These are phyloP conservation scores for Clarireedia sp. DNA, from an alignment of 2,329 filamentous ascomycete species.

Conservation along the genomic window DNA sequence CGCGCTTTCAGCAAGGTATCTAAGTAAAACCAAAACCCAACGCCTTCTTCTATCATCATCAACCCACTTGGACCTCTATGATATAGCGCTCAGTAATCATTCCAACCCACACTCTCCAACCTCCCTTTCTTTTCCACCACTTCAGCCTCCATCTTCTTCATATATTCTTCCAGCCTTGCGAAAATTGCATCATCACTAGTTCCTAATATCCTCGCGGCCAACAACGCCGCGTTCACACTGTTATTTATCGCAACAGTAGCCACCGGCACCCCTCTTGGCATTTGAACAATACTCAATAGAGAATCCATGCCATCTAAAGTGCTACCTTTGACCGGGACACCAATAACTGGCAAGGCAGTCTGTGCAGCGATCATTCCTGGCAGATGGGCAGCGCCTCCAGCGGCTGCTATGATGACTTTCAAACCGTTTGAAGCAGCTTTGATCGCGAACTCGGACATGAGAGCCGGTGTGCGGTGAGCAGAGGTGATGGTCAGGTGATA, in stretches of 20 bases:
- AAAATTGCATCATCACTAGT: slow-evolving; percentile 47
- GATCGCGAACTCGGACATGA: slow-evolving; percentile 58
- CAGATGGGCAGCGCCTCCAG: slow-evolving; percentile 57
- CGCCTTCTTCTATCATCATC: too few relatives aligned
- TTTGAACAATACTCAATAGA: slow-evolving; percentile 66
- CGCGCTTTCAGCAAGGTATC: too few relatives aligned
- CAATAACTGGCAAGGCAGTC: slow-evolving; percentile 57
- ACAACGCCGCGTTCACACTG: slow-evolving; percentile 65
- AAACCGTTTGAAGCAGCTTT: slow-evolving; percentile 22
- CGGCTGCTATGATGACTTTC: slow-evolving; percentile 43
- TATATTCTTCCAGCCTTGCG: slow-evolving; percentile 52
- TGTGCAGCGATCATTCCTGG: slow-evolving; percentile 11
- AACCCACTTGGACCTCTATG: too few relatives aligned
- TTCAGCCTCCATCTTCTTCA: slow-evolving; percentile 55
- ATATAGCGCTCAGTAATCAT: slow-evolving; percentile 36
- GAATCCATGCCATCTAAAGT: slow-evolving; percentile 53
- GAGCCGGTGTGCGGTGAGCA: slow-evolving; percentile 65
- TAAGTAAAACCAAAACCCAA: too few relatives aligned
- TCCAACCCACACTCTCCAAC: slow-evolving; percentile 48
- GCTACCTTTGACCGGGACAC: slow-evolving; percentile 68
- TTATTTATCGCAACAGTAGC: slow-evolving; percentile 76
- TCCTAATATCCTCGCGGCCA: slow-evolving; percentile 63
- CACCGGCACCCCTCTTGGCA: slow-evolving; percentile 65
- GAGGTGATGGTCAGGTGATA: slow-evolving; percentile 70
- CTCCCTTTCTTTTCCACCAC: slow-evolving; percentile 54